Base-by-base conservation (phyloP, 441 rosid genomes). In the Arabidopsis lyrata region DNA sequence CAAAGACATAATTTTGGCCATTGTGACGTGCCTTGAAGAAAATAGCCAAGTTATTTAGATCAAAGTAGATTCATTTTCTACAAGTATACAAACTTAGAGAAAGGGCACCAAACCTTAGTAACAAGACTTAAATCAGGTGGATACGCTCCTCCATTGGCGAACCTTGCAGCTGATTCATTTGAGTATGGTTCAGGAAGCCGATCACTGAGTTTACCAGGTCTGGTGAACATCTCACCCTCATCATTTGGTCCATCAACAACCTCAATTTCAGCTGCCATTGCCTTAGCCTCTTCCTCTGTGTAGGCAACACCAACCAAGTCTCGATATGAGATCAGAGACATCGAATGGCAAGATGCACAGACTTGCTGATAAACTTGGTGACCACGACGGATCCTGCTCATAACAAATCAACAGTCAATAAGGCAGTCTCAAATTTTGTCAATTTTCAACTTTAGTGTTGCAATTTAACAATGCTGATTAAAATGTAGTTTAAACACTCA, bases 131-230 rank as follows among this genome's bases (percentile, higher is more conserved):
- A 80, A 89, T 96, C 99, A 63, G 99, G 99, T 78, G 99, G 99
- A 86, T 96, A 93, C 7, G 99, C 99, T 70, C 99, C 99, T 79
- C 99, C 99, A 85, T 96, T 96, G 63, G 98, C 98, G 81, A 96
- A 96, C 84, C 98, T 93, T 66, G 99, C 99, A 24, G 98, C 99
- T 80, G 82, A 76, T 73, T 96, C 99, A 79, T 96, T 96, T 1
- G 92, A 32, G 78, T 96, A 96, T 54, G 99, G 99, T 80, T 90
- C 83, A 69, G 99, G 97, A 72, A 93, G 86, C 54, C 97, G 98
- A 76, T 96, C 99, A 75, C 97, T 93, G 76, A 96, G 97, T 81
- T 95, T 93, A 68, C 99, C 99, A 67, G 99, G 98, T 66, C 99
- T 93, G 9, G 95, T 86, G 69, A 90, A 96, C 99, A 87, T 96